Conservation (phyloP, 352 stramenopile species). For the Discostella stelligera region DNA sequence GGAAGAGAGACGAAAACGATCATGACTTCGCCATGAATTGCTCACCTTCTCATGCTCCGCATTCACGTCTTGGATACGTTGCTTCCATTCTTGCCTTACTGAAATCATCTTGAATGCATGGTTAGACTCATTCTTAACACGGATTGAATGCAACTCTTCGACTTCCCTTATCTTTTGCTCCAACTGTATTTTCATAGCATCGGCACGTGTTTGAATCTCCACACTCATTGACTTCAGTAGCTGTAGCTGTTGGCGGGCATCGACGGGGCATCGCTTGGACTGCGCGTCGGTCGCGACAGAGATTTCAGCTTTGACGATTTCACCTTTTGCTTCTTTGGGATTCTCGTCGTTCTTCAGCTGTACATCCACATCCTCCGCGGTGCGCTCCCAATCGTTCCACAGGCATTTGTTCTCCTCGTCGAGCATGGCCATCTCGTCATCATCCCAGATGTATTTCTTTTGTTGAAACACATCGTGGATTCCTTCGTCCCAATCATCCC, state of each 20-base stretch:
- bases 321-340: not conserved
- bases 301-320: not conserved
- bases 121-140: slow-evolving; percentile 32
- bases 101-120: slow-evolving; percentile 36
- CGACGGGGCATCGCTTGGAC: slow-evolving; percentile 9
- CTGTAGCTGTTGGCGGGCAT: slow-evolving; percentile 23
- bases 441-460: slow-evolving; percentile 47
- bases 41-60: slow-evolving; percentile 33
- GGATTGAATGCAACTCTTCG: slow-evolving; percentile 33
- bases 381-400: not conserved
- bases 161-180: slow-evolving; percentile 30
- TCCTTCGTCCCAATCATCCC: slow-evolving; percentile 45
- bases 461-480: slow-evolving; percentile 3
- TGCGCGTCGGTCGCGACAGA: not conserved
- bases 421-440: slow-evolving; percentile 20
- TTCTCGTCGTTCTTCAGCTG: not conserved
- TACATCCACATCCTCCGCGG: not conserved
- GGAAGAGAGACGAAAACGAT: not conserved
- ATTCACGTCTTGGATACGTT: slow-evolving; percentile 8
- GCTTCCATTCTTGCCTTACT: slow-evolving; percentile 30
- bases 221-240: slow-evolving; percentile 34
- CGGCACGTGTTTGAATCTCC: slow-evolving; percentile 24
- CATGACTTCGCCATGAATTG: not conserved
- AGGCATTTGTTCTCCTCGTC: not conserved
- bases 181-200: slow-evolving; percentile 30